A percentile compares a stretch with the other conserved stretches of the same genome.
Evolutionary conservation across 129 eudicot species (phyloP).

Genomic region (Pseudognaphalium luteoalbum): DNA sequence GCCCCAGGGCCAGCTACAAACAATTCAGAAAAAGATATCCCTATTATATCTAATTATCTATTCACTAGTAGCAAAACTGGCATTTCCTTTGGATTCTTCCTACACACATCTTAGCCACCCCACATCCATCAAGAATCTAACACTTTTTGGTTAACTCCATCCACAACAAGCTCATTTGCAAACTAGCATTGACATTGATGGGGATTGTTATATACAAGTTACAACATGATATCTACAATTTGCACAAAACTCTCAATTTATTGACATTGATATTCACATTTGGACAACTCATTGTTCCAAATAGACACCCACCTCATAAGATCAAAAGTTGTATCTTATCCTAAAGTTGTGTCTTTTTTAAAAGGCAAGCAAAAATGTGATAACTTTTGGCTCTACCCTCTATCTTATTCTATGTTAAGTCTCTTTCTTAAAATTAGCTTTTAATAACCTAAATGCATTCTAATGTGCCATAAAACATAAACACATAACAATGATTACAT

Average conservation of each 20-base stretch:
- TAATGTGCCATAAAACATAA: background rate
- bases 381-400: background rate
- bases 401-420: background rate
- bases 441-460: conserved; percentile 2
- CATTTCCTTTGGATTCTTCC: conserved; percentile 29
- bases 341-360: conserved; percentile 11
- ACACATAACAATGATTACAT: conserved; percentile 10
- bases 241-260: conserved; percentile 12
- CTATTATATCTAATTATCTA: conserved; percentile 28
- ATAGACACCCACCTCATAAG: conserved; percentile 2
- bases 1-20: conserved; percentile 35
- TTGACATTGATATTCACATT: conserved; percentile 13
- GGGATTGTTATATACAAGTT: conserved; percentile 22
- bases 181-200: conserved; percentile 32
- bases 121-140: conserved; percentile 31
- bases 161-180: conserved; percentile 33
- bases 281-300: conserved; percentile 10
- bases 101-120: conserved; percentile 10
- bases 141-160: conserved; percentile 29
- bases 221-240: conserved; percentile 24
- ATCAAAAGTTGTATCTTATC: conserved; percentile 16
- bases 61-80: conserved; percentile 29
- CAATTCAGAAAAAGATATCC: conserved; percentile 21
- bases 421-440: conserved; percentile 10
- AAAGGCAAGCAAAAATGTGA: conserved; percentile 16